A percentile compares a stretch with the other conserved stretches of the same genome.
These are phyloP conservation scores for Dactylorhiza incarnata DNA, from an alignment of 106 monocot species.

Conservation along the genomic window DNA sequence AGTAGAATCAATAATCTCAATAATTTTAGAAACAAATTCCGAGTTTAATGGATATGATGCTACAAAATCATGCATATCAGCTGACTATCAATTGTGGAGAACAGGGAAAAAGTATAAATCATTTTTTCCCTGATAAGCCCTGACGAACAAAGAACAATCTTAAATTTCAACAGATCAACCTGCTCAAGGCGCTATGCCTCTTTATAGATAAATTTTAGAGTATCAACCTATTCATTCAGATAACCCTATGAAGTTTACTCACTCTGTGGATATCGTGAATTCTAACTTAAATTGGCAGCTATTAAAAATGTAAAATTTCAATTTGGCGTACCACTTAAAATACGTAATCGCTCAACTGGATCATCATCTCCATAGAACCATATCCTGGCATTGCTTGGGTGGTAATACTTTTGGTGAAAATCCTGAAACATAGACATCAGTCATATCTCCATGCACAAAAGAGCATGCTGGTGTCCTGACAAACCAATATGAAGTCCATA, in stretches of 20 bases:
- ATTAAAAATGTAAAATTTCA: not conserved
- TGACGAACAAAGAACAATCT: not conserved
- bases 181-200: not conserved
- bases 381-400: conserved; percentile 96
- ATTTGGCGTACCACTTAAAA: conserved; percentile 66
- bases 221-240: not conserved
- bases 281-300: not conserved
- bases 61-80: not conserved
- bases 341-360: conserved; percentile 66
- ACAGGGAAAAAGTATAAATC: not conserved
- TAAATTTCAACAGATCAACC: not conserved
- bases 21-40: not conserved
- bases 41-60: not conserved
- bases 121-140: not conserved
- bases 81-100: not conserved
- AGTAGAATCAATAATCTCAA: not conserved
- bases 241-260: conserved; percentile 4
- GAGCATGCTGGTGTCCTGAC: not conserved
- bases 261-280: not conserved
- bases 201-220: not conserved
- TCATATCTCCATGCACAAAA: conserved; percentile 3
- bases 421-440: conserved; percentile 35
- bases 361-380: conserved; percentile 99
- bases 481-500: not conserved
- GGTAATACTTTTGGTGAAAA: conserved; percentile 84